Conservation (phyloP, 352 stramenopile genomes). For the Phytopythium ostracodes region DNA sequence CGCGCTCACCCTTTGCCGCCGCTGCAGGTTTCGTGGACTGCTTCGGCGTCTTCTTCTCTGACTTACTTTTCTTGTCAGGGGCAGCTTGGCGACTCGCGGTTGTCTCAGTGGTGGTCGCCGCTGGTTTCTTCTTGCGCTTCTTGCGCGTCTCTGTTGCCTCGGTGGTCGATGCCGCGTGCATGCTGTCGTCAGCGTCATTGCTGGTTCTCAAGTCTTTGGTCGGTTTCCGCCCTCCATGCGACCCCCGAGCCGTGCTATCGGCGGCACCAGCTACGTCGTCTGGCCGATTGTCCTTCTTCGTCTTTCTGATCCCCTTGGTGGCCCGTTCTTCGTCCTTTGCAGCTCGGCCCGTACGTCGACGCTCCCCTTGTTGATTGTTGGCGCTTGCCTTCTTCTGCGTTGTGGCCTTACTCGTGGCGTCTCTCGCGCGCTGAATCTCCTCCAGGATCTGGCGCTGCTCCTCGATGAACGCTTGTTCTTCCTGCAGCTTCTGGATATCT, state of each 20-base stretch:
- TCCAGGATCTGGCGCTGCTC: conserved; percentile 64
- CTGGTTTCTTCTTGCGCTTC: conserved; percentile 1
- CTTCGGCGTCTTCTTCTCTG: not conserved
- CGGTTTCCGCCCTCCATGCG: not conserved
- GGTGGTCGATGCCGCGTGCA: not conserved
- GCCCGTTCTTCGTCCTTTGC: conserved; percentile 7
- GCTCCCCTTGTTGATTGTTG: not conserved
- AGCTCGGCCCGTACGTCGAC: not conserved
- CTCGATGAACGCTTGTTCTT: conserved; percentile 58
- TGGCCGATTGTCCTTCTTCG: conserved; percentile 4
- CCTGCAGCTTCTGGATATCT: conserved; percentile 58
- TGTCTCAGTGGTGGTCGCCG: not conserved
- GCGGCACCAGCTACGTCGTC: not conserved
- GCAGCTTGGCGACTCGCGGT: not conserved
- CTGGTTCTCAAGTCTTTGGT: not conserved
- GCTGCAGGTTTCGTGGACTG: not conserved
- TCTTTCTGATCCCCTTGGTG: conserved; percentile 10
- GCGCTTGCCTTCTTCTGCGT: not conserved
- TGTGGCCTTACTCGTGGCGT: not conserved
- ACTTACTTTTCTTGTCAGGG: not conserved
- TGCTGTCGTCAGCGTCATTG: not conserved
- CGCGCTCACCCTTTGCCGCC: not conserved
- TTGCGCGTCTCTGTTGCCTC: not conserved
- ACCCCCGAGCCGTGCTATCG: not conserved
- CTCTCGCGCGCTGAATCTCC: conserved; percentile 35